Base-by-base conservation (phyloP, 345 rosid species). In the Cochlearia excelsa region DNA sequence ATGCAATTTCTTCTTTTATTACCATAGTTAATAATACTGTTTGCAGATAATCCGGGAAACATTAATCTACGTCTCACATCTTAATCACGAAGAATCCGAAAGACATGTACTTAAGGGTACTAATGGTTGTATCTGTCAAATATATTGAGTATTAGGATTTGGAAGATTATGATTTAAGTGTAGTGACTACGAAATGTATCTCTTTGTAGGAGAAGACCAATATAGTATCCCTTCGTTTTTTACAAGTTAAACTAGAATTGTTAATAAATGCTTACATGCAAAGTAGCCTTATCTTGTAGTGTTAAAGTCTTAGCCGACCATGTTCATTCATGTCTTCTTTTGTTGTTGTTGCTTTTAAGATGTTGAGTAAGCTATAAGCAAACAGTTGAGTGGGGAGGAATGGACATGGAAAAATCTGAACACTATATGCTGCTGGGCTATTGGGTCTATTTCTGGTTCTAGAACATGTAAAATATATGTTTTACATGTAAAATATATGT, bases 41-140 rank as follows among this genome's bases (percentile, higher is more conserved):
- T 47, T n/a, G n/a, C 95, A 94, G 99, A 86, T 82, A 41, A 94
- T 90, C 96, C 80, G 99, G 74, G 99, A 90, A 80, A 94, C 99
- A 3, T 73, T 94, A 48, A 87, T 90, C 61, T 94, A 94, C 73
- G 68, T 94, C 65, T 81, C 99, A 39, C 97, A 94, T 73, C 95
- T 94, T 55, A 97, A 94, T 66, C 97, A 94, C 23, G 96, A 90
- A 29, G 99, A 94, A 71, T 90, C 99, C 16, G 99, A 94, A 77
- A 90, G 87, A 74, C 97, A 90, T 96, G 99, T 93, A 78, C 41
- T 5, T 23, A 49, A 31, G 51, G 55, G 44, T 53, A 46, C n/a
- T 57, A 59, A 37, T 61, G 49, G 40, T 43, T 11, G 63, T 48
- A 49, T 63, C 43, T 62, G n/a, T 42, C 59, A 37, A 16, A 38